These are phyloP conservation scores for Epichloe sp. DNA, from an alignment of 2,329 filamentous ascomycete genomes.

Conservation along the genomic window DNA sequence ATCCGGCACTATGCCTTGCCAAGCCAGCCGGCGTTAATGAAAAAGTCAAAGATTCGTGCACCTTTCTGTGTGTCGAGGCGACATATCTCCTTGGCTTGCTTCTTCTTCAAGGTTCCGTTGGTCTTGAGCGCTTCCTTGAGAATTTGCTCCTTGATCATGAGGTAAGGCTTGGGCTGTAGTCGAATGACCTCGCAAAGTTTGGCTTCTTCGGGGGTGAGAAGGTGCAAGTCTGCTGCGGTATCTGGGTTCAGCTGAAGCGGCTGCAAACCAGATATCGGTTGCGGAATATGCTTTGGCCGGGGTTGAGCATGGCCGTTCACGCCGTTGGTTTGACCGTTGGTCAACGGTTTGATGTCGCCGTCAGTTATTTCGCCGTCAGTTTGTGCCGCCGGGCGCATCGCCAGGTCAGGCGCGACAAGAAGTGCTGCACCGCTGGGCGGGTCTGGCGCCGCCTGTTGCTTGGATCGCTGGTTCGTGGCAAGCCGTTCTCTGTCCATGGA, in stretches of 20 bases:
- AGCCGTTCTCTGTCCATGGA: constrained; percentile 73
- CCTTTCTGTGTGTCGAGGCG: constrained; percentile 75
- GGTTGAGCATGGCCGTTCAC: constrained; percentile 21
- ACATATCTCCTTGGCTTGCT: constrained; percentile 78
- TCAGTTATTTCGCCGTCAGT: constrained; percentile 27
- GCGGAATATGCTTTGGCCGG: constrained; percentile 39
- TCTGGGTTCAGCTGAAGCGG: constrained; percentile 61
- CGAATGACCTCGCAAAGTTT: constrained; percentile 77
- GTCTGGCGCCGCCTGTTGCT: constrained; percentile 54
- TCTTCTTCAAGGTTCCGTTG: constrained; percentile 84
- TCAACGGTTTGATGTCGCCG: constrained; percentile 23
- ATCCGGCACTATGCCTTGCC: constrained; percentile 51
- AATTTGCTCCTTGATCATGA: constrained; percentile 89
- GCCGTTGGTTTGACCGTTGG: constrained; percentile 14
- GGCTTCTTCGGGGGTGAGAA: constrained; percentile 74
- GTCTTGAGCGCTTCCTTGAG: constrained; percentile 81
- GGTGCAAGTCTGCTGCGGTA: constrained; percentile 67
- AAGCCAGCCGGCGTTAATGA: constrained; percentile 86
- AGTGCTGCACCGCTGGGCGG: constrained; percentile 62
- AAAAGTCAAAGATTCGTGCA: constrained; percentile 82
- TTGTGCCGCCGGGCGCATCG: constrained; percentile 38
- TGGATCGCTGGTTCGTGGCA: constrained; percentile 56
- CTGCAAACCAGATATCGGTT: constrained; percentile 46
- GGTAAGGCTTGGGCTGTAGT: constrained; percentile 84
- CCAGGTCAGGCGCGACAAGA: constrained; percentile 66